phyloP scores from a whole-genome alignment of 768 basidiomycete genomes.

The Podaxis mareebaensis region DNA sequence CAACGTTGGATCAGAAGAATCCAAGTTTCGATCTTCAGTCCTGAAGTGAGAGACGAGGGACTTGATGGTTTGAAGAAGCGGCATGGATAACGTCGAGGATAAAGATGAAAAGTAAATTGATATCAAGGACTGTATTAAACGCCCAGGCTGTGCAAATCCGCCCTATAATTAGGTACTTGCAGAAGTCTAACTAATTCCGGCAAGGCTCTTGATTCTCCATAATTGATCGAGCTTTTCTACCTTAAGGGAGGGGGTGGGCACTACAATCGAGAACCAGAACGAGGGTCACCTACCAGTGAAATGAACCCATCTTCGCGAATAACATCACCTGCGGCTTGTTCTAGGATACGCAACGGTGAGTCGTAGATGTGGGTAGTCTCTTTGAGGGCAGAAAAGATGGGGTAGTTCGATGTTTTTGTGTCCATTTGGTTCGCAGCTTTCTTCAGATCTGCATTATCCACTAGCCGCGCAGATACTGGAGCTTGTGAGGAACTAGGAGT shows the following conservation, averaged over 20 bases:
- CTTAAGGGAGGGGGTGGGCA: conserved; percentile 4
- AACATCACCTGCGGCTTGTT: conserved; percentile 57
- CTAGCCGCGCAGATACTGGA: background rate
- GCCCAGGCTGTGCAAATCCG: background rate
- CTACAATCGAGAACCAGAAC: background rate
- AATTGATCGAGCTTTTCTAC: conserved; percentile 19
- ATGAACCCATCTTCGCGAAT: conserved; percentile 77
- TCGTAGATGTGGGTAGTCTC: conserved; percentile 53
- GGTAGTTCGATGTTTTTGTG: background rate
- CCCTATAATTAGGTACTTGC: too few species aligned
- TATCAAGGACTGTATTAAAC: too few species aligned
- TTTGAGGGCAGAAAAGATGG: conserved; percentile 40
- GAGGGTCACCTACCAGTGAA: conserved; percentile 57
- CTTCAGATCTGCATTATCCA: background rate
- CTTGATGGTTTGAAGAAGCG: background rate
- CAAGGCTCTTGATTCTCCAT: conserved; percentile 21
- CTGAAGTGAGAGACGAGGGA: background rate
- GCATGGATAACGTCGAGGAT: background rate
- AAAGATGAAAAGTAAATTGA: background rate
- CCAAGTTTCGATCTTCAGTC: background rate
- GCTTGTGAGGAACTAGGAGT: conserved; percentile 8
- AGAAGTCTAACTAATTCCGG: background rate
- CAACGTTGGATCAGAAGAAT: background rate
- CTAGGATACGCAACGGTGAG: conserved; percentile 51
- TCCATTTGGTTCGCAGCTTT: background rate